phyloP scores from a whole-genome alignment of 768 basidiomycete species.

The Podaxis sp. region DNA sequence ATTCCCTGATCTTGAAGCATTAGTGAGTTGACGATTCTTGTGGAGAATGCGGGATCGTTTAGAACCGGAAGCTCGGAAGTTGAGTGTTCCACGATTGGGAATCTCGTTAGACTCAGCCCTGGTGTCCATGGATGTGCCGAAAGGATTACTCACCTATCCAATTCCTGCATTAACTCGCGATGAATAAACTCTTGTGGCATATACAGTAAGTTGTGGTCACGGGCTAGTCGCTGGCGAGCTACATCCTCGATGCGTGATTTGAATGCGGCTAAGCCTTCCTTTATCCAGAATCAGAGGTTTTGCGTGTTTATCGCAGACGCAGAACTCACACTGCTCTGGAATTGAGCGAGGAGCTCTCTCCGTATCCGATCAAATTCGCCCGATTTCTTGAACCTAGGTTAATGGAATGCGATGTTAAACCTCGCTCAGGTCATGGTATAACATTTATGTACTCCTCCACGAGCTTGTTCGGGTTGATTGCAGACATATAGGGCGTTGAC shows the following conservation, averaged over 20 bases:
- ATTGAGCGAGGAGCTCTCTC: constrained; percentile 57
- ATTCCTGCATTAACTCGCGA: constrained; percentile 64
- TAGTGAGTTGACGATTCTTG: constrained; percentile 4
- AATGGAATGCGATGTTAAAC: not conserved
- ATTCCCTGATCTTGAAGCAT: constrained; percentile 10
- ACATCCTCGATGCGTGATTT: constrained; percentile 60
- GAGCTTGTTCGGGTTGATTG: constrained; percentile 55
- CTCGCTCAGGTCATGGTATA: not conserved
- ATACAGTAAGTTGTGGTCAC: constrained; percentile 50
- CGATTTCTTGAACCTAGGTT: constrained; percentile 67
- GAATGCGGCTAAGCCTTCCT: constrained; percentile 53
- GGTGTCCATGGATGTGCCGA: not conserved
- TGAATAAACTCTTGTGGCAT: constrained; percentile 49
- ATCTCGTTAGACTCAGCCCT: constrained; percentile 1
- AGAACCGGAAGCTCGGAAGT: constrained; percentile 7
- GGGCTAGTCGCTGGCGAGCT: constrained; percentile 47
- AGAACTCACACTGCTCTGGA: constrained; percentile 33
- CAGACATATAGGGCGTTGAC: constrained; percentile 31
- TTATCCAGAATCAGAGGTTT: not conserved
- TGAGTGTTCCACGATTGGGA: constrained; percentile 11
- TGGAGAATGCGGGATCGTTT: constrained; percentile 10
- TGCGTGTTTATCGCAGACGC: not conserved
- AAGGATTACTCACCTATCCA: constrained; percentile 49
- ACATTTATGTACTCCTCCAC: constrained; percentile 51
- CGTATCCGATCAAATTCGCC: constrained; percentile 75